Base-by-base conservation (phyloP, 768 basidiomycete species). In the Mycena epipterygia region DNA sequence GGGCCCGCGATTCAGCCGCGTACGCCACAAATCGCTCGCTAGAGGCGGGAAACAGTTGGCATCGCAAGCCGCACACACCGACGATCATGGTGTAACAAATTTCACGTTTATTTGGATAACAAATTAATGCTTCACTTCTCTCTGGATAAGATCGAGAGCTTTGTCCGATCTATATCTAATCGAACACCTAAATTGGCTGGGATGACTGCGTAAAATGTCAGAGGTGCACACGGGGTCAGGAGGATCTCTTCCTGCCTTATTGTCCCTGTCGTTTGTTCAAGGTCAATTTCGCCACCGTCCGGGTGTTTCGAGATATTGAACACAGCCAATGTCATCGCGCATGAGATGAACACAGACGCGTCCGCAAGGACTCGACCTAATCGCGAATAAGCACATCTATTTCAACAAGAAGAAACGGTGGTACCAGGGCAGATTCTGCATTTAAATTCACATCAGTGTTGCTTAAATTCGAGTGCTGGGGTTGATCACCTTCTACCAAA, bases 401-500 rank as follows among this genome's bases (percentile, higher is more conserved):
- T 79, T 58, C 49, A n/a, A n/a, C 25, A 9, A n/a, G 23, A 32
- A 23, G n/a, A 27, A 48, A 23, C 35, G 35, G 29, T 19, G 57
- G 41, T 65, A 81, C 82, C 81, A 60, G 83, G 81, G 65, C 81
- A 82, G 25, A 83, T 82, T 70, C 82, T 81, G 56, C 35, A 41
- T 4, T 23, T 60, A 32, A 30, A 25, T 0, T 14, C 52, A 33
- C 68, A 13, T 49, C 30, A 58, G 9, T 61, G 25, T 46, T 48
- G n/a, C 35, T 46, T 21, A 52, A 27, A 52, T 32, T 64, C 17
- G 21, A 57, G 35, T 30, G 48, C 27, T n/a, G n/a, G n/a, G n/a
- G 35, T 52, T 23, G 48, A 70, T 56, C 44, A 78, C 82, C 89
- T 84, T 75, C 89, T 77, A 33, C 88, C 89, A 59, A 89, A 90